Evolutionary conservation across 2,329 filamentous ascomycete genomes (phyloP).

Genomic region (Aureobasidium sp.): DNA sequence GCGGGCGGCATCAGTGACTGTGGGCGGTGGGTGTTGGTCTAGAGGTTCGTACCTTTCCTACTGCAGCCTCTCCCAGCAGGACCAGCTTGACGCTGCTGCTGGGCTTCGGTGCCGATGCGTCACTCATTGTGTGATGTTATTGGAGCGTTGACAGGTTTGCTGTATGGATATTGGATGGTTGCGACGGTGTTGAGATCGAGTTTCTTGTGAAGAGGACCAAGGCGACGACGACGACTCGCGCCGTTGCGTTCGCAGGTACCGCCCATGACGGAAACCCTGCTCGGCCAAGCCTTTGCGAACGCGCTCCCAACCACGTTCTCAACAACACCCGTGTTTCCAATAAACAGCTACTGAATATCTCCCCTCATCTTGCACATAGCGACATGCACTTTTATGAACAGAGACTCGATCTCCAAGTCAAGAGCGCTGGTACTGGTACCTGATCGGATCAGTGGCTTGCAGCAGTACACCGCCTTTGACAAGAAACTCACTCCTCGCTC

Average conservation of each 20-base stretch:
- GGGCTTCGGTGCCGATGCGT: slow-evolving; percentile 66
- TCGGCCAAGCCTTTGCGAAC: background rate
- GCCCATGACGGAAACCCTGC: slow-evolving; percentile 5
- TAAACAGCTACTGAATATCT: background rate
- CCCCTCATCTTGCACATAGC: background rate
- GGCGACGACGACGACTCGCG: background rate
- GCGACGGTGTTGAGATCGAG: background rate
- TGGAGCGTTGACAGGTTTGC: background rate
- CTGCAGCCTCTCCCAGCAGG: slow-evolving; percentile 90
- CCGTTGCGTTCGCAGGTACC: background rate
- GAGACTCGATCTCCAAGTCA: background rate
- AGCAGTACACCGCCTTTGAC: background rate
- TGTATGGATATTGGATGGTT: background rate
- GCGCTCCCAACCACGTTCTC: background rate
- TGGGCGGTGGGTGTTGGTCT: slow-evolving; percentile 14
- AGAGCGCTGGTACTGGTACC: too few relatives aligned
- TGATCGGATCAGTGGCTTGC: slow-evolving; percentile 2
- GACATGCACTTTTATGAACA: background rate
- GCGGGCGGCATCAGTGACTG: slow-evolving; percentile 19
- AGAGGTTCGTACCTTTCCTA: slow-evolving; percentile 71
- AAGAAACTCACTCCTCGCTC: background rate
- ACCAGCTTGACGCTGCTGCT: slow-evolving; percentile 99
- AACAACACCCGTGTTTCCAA: background rate
- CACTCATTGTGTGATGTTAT: slow-evolving; percentile 4
- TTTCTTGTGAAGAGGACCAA: background rate